Base-by-base conservation (phyloP, 1,284 basidiomycete species). In the Microbotryum lychnidis-dioicae region DNA sequence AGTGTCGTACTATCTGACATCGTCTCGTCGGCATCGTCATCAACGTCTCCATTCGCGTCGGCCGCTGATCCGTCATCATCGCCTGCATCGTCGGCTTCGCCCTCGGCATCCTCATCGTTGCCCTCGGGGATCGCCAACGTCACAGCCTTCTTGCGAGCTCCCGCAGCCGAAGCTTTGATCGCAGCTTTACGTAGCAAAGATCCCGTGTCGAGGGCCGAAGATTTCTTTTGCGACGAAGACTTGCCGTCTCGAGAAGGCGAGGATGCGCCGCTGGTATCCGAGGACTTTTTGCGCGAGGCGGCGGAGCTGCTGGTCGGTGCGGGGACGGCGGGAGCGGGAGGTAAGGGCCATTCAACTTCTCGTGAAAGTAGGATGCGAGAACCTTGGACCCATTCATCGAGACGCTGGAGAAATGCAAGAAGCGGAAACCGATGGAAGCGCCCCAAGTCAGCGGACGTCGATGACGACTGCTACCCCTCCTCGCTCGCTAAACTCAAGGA, bases 331-430 rank as follows among this genome's bases (percentile, higher is more conserved):
- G 76, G 37, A 79, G 77, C 65, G 72, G 89, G 90, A 31, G 74
- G 71, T 47, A 73, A 66, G 2, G 96, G 96, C 92, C 91, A 97
- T 75, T 97, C 91, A 69, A 99, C 82, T 73, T 97, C 92, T 67
- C 87, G 82, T 62, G 80, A 82, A 33, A 93, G 80, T 53, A 97
- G 82, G 62, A 99, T 82, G 42, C 92, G 83, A 4, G 87, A 86
- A 20, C 89, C 90, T 29, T 86, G 80, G n/a, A 99, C 87, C 96
- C 96, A 99, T 68, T 97, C 96, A 76, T 99, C 96, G 56, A 98
- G 81, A 72, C 96, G 91, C 77, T 72, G 60, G 33, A 8, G 20
- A 29, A 2, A 42, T 16, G 37, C 12, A 42, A 42, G 14, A 42
- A 18, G 16, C 37, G 37, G 37, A 18, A 42, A 12, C 2, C 12